Evolutionary conservation across 1,139 yeast genomes (phyloP), one percentile per base, ranked within the genome.

Genomic region (Geotrichum citri-aurantii): DNA sequence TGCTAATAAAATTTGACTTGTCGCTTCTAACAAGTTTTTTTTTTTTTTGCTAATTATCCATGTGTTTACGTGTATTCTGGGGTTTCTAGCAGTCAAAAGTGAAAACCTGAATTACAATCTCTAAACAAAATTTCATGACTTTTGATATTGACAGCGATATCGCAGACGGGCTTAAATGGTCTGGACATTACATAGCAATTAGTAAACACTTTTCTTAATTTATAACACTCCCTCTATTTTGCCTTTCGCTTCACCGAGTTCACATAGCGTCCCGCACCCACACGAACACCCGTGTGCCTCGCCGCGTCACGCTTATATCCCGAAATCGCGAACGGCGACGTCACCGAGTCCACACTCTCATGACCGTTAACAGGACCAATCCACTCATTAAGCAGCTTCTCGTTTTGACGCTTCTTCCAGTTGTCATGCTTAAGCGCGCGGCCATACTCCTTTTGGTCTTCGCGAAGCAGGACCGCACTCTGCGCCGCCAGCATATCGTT

Each of bases 401-500:
- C 97, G 66, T 89, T 89, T 68, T 89, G 88, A 67, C 87, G 81
- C 70, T 89, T 82, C 67, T 86, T 87, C 95, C 97, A 90, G 54
- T 85, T 85, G 61, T 91, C 95, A 68, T 88, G 86, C 71, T 91
- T 91, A 60, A 92, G 73, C 1, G 97, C 96, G 71, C 87, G 85
- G 66, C 83, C 84, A 72, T 93, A 95, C 73, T 93, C 99, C 69
- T 87, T 88, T 75, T 93, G 98, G 73, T 95, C 99, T 72, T 89
- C 98, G 65, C 95, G 81, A 61, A 91, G 80, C 53, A 88, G 79
- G 29, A 74, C 66, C 12, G 49, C 31, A 21, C 52, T 50, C 26
- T 57, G 56, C 6, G 50, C 56, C 2, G 56, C 56, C 3, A 56
- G 44, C 59, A 56, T 48, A 10, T 64, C 63, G 55, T 60, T 62